Conservation (phyloP, 768 basidiomycete genomes). For the Auriculariales sp. region DNA sequence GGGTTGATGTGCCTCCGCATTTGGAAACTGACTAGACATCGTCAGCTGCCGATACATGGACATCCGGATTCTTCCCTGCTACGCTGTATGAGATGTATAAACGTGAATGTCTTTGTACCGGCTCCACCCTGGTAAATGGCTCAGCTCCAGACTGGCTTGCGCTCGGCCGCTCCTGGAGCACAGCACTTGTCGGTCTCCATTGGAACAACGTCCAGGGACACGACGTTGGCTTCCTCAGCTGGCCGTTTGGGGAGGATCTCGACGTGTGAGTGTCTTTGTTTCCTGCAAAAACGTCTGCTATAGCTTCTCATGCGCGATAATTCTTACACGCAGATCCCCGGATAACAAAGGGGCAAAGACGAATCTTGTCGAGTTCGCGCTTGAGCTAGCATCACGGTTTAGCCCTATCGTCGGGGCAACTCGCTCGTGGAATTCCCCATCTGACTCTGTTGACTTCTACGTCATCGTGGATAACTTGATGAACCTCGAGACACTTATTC, state of each 20-base stretch:
- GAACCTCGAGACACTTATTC: conserved; percentile 7
- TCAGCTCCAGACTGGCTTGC: conserved; percentile 7
- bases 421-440: conserved; percentile 7
- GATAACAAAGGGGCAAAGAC: conserved; percentile 4
- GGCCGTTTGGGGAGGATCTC: conserved; percentile 8
- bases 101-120: conserved; percentile 32
- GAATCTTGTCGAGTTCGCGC: conserved; percentile 7
- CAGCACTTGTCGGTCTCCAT: conserved; percentile 2
- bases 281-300: background rate
- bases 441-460: background rate
- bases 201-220: conserved; percentile 4
- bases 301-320: background rate
- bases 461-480: conserved; percentile 14
- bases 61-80: conserved; percentile 52
- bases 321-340: conserved; percentile 3
- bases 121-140: conserved; percentile 22
- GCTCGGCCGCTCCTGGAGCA: conserved; percentile 7
- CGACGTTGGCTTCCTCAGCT: conserved; percentile 10
- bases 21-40: no score
- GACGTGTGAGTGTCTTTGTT: conserved; percentile 4
- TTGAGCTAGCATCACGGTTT: conserved; percentile 7
- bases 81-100: conserved; percentile 45
- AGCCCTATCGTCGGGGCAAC: conserved; percentile 9
- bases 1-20: no score
- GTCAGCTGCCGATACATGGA: conserved; percentile 27